Percentiles rank a stretch among this genome's conserved stretches.
Evolutionary conservation across 1,139 yeast species (phyloP).

Genomic region (Yamadazyma aaseri): DNA sequence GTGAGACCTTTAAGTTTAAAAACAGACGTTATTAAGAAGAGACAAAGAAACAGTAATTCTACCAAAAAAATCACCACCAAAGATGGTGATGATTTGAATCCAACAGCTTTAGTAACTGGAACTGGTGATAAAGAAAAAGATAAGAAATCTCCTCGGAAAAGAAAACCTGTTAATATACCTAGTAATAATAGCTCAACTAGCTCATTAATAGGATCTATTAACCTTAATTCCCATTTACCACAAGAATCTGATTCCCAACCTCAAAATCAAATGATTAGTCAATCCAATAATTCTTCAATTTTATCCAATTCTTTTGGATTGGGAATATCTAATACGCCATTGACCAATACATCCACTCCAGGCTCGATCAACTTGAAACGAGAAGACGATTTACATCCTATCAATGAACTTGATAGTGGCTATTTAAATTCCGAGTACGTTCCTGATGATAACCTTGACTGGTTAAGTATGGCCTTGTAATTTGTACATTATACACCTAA

Average conservation of each 20-base stretch:
- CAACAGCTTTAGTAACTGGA: constrained; percentile 23
- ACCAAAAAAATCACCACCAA: constrained; percentile 13
- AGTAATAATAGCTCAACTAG: constrained; percentile 1
- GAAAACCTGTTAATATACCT: constrained; percentile 14
- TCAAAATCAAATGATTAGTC: background rate
- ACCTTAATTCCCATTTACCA: background rate
- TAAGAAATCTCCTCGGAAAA: constrained; percentile 16
- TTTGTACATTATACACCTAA: constrained; percentile 2
- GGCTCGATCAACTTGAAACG: constrained; percentile 10
- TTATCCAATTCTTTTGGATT: constrained; percentile 12
- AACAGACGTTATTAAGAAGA: constrained; percentile 57
- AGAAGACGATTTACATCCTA: constrained; percentile 18
- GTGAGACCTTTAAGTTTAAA: constrained; percentile 56
- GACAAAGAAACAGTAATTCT: constrained; percentile 24
- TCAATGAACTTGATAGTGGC: constrained; percentile 18
- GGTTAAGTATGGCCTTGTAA: constrained; percentile 39
- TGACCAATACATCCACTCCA: constrained; percentile 12
- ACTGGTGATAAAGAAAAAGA: constrained; percentile 8
- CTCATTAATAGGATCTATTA: background rate
- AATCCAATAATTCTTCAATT: constrained; percentile 8
- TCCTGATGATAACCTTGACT: constrained; percentile 31
- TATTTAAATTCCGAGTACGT: constrained; percentile 16
- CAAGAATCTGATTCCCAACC: background rate
- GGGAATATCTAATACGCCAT: constrained; percentile 12
- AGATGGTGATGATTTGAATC: constrained; percentile 42